Evolutionary conservation across 225 moss, liverwort and hornwort species (phyloP).

Genomic region (Sphagnum tenellum): DNA sequence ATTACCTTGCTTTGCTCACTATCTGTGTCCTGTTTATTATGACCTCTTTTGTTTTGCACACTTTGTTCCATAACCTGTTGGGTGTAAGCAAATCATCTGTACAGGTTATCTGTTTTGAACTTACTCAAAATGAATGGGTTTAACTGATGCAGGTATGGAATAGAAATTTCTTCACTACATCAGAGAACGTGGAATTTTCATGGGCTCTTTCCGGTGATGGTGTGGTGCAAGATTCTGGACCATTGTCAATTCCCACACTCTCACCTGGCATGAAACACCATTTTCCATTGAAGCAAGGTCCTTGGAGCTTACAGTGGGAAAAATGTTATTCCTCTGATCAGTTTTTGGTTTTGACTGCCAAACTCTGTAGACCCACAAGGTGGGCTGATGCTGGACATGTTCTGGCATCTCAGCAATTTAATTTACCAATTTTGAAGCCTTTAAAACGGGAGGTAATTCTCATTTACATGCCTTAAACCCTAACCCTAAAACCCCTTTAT

Average conservation of each 20-base stretch:
- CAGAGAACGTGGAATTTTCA: slow-evolving; percentile 41
- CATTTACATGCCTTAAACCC: neutral
- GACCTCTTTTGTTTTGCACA: no score
- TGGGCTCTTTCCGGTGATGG: slow-evolving; percentile 82
- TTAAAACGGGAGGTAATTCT: slow-evolving; percentile 34
- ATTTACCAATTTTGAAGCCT: slow-evolving; percentile 33
- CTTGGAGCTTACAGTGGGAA: slow-evolving; percentile 70
- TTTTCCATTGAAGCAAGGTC: slow-evolving; percentile 33
- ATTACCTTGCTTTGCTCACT: no score
- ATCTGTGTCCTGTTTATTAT: no score
- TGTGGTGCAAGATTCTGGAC: slow-evolving; percentile 32
- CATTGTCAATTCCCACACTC: slow-evolving; percentile 39
- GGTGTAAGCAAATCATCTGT: no score
- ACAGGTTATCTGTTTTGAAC: no score
- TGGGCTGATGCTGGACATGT: slow-evolving; percentile 76
- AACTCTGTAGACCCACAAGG: slow-evolving; percentile 32
- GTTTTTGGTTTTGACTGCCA: slow-evolving; percentile 55
- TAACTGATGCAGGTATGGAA: slow-evolving; percentile 66
- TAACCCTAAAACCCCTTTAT: no score
- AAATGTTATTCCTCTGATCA: slow-evolving; percentile 37
- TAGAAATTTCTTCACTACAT: slow-evolving; percentile 63
- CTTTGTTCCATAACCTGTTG: no score
- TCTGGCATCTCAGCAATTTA: slow-evolving; percentile 67
- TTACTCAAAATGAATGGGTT: no score
- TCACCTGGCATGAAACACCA: slow-evolving; percentile 38